Percentiles rank a stretch among this genome's conserved stretches.
These are phyloP conservation scores for Kazachstania martiniae DNA, from an alignment of 805 yeast genomes.

Conservation along the genomic window DNA sequence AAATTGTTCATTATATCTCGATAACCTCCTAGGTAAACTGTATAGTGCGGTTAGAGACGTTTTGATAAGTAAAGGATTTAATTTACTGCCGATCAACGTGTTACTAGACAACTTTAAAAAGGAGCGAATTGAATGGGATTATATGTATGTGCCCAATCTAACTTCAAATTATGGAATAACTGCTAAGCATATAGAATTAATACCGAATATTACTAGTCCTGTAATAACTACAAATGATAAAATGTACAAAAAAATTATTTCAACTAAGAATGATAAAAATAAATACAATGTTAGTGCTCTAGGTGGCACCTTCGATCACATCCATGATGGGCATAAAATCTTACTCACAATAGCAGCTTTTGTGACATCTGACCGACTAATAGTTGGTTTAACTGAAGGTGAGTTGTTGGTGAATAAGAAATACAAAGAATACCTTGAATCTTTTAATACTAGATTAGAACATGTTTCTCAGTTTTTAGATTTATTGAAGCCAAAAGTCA, in stretches of 20 bases:
- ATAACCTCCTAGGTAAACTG: slow-evolving; percentile 18
- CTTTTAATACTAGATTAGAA: slow-evolving; percentile 40
- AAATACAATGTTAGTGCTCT: slow-evolving; percentile 42
- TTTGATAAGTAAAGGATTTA: slow-evolving; percentile 8
- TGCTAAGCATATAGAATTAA: too few relatives aligned
- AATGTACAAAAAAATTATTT: too few relatives aligned
- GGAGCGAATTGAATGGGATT: slow-evolving; percentile 10
- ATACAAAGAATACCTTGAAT: slow-evolving; percentile 52
- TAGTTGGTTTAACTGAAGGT: slow-evolving; percentile 79
- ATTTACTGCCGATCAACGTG: slow-evolving; percentile 19
- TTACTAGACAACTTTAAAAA: slow-evolving; percentile 10
- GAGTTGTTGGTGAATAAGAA: slow-evolving; percentile 65
- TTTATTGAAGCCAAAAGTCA: slow-evolving; percentile 35
- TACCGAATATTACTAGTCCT: too few relatives aligned
- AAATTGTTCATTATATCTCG: slow-evolving; percentile 14
- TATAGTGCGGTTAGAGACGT: slow-evolving; percentile 22
- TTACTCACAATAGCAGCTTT: slow-evolving; percentile 64
- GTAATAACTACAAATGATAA: too few relatives aligned
- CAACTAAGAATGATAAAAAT: slow-evolving; percentile 17
- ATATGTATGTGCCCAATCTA: slow-evolving; percentile 7
- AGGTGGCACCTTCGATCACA: slow-evolving; percentile 96
- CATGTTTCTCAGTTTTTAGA: slow-evolving; percentile 41
- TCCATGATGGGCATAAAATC: slow-evolving; percentile 92
- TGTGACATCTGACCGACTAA: slow-evolving; percentile 41
- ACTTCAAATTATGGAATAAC: too few relatives aligned